Evolutionary conservation across 2,329 filamentous ascomycete genomes (phyloP).

Genomic region (Biscogniauxia sp.): DNA sequence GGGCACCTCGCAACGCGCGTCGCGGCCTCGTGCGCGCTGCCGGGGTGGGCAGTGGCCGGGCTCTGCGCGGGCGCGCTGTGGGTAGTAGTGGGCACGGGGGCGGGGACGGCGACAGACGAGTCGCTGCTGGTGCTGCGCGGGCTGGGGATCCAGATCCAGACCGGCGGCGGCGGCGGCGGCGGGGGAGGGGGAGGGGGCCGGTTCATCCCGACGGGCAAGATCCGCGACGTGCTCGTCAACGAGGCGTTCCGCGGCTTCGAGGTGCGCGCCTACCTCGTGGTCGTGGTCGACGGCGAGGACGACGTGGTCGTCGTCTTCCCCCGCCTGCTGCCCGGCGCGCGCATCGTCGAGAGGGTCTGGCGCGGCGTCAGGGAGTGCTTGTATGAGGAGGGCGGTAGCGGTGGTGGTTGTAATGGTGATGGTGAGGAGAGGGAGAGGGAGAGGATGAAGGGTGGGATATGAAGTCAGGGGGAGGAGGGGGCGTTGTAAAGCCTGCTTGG

Average conservation of each 20-base stretch:
- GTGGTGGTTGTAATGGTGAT: no score
- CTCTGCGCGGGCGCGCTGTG: constrained; percentile 39
- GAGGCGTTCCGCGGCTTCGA: constrained; percentile 93
- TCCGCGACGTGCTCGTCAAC: constrained; percentile 90
- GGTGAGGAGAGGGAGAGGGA: neutral
- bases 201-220: constrained; percentile 84
- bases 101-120: constrained; percentile 62
- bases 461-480: no score
- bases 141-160: constrained; percentile 85
- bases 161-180: no score
- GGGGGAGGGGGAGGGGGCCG: no score
- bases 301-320: constrained; percentile 96
- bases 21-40: constrained; percentile 37
- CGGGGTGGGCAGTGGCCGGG: constrained; percentile 41
- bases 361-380: constrained; percentile 78
- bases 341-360: constrained; percentile 86
- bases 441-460: no score
- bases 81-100: constrained; percentile 40
- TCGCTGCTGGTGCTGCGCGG: constrained; percentile 84
- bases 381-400: constrained; percentile 67
- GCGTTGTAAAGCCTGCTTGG: no score
- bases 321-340: constrained; percentile 67
- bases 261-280: constrained; percentile 83
- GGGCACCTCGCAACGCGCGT: constrained; percentile 33
- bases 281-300: constrained; percentile 85